These are phyloP conservation scores for Scleromitrula shiraiana DNA, from an alignment of 2,329 filamentous ascomycete genomes.

Conservation along the genomic window DNA sequence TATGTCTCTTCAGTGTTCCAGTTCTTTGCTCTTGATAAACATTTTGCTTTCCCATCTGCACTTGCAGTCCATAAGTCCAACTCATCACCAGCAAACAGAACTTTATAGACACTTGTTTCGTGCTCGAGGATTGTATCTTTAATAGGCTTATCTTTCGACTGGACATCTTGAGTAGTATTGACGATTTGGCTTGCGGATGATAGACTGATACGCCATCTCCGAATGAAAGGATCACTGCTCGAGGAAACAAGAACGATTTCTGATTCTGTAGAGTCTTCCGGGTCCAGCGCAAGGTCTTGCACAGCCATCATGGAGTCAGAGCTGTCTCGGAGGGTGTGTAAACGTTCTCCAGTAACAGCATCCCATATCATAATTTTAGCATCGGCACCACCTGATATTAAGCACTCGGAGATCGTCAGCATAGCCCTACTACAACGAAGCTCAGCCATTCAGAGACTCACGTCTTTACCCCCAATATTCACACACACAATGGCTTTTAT, in stretches of 20 bases:
- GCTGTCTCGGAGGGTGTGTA: slow-evolving; percentile 74
- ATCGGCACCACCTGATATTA: slow-evolving; percentile 72
- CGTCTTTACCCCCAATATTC: slow-evolving; percentile 50
- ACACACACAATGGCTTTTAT: slow-evolving; percentile 70
- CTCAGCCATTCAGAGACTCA: slow-evolving; percentile 22
- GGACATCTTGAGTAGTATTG: slow-evolving; percentile 31
- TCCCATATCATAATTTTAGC: slow-evolving; percentile 83
- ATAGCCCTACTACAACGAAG: not conserved
- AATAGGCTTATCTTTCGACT: slow-evolving; percentile 25
- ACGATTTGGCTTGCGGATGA: slow-evolving; percentile 46
- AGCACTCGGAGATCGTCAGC: slow-evolving; percentile 24
- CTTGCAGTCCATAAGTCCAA: slow-evolving; percentile 85
- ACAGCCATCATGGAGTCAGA: slow-evolving; percentile 65
- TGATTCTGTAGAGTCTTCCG: slow-evolving; percentile 43
- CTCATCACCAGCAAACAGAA: slow-evolving; percentile 62
- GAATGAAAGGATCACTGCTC: slow-evolving; percentile 72
- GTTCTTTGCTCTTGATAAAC: slow-evolving; percentile 57
- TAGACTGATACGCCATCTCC: slow-evolving; percentile 61
- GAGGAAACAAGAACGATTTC: slow-evolving; percentile 63
- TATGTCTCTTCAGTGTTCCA: slow-evolving; percentile 69
- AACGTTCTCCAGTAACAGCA: slow-evolving; percentile 52
- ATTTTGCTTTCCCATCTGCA: slow-evolving; percentile 81
- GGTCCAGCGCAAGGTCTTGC: slow-evolving; percentile 71
- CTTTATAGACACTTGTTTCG: slow-evolving; percentile 81
- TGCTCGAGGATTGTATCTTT: slow-evolving; percentile 62